These are phyloP conservation scores for Pseudonitzschia delicatissima DNA, from an alignment of 108 stramenopile genomes.

Conservation along the genomic window DNA sequence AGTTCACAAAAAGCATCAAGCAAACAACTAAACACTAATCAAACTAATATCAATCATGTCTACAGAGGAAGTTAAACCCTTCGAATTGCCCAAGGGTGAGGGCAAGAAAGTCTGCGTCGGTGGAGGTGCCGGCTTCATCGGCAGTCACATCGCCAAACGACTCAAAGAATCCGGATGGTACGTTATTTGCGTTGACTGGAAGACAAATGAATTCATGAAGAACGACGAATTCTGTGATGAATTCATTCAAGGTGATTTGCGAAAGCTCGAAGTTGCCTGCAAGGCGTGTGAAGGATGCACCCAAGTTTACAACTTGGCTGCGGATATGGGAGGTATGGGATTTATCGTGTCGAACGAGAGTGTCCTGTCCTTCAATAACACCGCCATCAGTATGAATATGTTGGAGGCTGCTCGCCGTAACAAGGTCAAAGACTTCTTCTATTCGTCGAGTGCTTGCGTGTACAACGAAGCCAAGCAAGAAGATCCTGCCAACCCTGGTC, in stretches of 20 bases:
- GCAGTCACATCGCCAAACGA: constrained; percentile 94
- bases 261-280: constrained; percentile 92
- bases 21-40: not conserved
- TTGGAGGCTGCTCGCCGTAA: constrained; percentile 94
- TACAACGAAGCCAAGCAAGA: constrained; percentile 99
- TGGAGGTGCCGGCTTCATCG: constrained; percentile 98
- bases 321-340: constrained; percentile 99
- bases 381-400: constrained; percentile 98
- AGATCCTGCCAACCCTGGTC: constrained; percentile 93
- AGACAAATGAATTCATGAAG: constrained; percentile 96
- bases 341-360: constrained; percentile 97
- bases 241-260: constrained; percentile 93
- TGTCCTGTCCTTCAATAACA: constrained; percentile 98
- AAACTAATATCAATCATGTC: not conserved
- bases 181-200: constrained; percentile 95
- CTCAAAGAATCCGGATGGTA: constrained; percentile 91
- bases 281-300: constrained; percentile 91
- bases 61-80: constrained; percentile 51
- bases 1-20: not conserved
- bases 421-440: constrained; percentile 92
- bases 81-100: constrained; percentile 77
- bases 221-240: constrained; percentile 96
- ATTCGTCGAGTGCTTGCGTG: constrained; percentile 93
- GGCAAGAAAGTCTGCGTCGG: constrained; percentile 88
- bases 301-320: constrained; percentile 98